Evolutionary conservation across 176 grass and related monocot genomes (phyloP), one percentile per base, ranked within the genome.

Genomic region (Ampelocalamus luodianensis): DNA sequence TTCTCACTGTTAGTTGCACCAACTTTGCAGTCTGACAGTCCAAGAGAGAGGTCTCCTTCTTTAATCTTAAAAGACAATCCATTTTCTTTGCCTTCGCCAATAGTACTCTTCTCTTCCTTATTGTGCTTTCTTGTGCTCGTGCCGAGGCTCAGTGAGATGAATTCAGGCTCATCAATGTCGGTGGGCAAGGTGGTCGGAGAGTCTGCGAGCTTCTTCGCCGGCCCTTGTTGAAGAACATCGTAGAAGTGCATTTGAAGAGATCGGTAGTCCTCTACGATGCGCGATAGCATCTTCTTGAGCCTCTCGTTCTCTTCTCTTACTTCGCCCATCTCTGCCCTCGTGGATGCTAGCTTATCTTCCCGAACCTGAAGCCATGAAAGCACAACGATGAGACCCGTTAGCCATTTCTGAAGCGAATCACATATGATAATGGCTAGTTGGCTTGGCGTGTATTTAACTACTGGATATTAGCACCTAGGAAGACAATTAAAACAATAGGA

Each of bases 261-360:
- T 3, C 72, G 82, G 82, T 98, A 93, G 32, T 92, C 91, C 14
- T 92, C 85, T 12, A 46, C 80, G 43, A 95, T 79, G 9, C 49
- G 71, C 24, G 93, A 86, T 71, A 98, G 38, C 12, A 80, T 72
- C 50, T 24, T 87, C 78, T 92, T 98, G 58, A 98, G 74, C 90
- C 76, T 91, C 82, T 95, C 69, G 37, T 98, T 98, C 83, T 98
- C 93, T 92, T 95, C 86, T 82, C 82, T 90, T 54, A 90, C 89
- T 86, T 90, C 87, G 64, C 62, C 76, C 93, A 98, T 98, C 74
- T 98, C 93, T 58, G 40, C 89, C 72, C 80, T 91, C 18, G 91
- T 93, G 22, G 89, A 87, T 78, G 87, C 89, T 8, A 95, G 72
- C 76, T 84, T 91, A 45, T 92, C 78, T 58, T 90, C 68, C 65